Percentiles rank a stretch among this genome's conserved stretches.
Conservation (phyloP, 495 filamentous ascomycete species). For the Hyaloscypha hepaticicola region DNA sequence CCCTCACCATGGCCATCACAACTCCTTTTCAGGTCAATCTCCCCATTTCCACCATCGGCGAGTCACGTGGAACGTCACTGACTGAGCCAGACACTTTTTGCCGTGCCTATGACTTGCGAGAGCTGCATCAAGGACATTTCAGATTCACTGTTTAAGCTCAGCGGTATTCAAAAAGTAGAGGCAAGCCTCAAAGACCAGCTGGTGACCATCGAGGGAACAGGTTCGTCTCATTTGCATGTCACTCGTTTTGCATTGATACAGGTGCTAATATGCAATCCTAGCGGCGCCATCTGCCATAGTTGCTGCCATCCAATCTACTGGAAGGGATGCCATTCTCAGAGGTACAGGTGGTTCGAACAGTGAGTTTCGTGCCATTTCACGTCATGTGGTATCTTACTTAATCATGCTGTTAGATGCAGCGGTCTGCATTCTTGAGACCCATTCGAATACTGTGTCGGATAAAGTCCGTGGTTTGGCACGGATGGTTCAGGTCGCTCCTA, state of each 20-base stretch:
- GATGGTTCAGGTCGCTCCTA: slow-evolving; percentile 76
- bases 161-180: slow-evolving; percentile 68
- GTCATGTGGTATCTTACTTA: slow-evolving; percentile 15
- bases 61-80: slow-evolving; percentile 24
- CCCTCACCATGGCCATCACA: slow-evolving; percentile 34
- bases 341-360: slow-evolving; percentile 83
- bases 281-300: slow-evolving; percentile 88
- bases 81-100: slow-evolving; percentile 76
- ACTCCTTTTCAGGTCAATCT: slow-evolving; percentile 34
- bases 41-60: slow-evolving; percentile 5
- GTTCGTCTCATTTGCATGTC: slow-evolving; percentile 38
- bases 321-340: slow-evolving; percentile 89
- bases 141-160: slow-evolving; percentile 66
- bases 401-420: slow-evolving; percentile 63
- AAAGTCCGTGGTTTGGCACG: slow-evolving; percentile 74
- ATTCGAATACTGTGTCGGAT: slow-evolving; percentile 55
- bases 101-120: slow-evolving; percentile 90
- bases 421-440: slow-evolving; percentile 95
- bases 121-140: slow-evolving; percentile 83
- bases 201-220: slow-evolving; percentile 67
- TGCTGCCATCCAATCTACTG: slow-evolving; percentile 81
- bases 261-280: slow-evolving; percentile 30
- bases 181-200: slow-evolving; percentile 65
- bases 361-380: slow-evolving; percentile 43
- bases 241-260: slow-evolving; percentile 2